A percentile compares a stretch with the other conserved stretches of the same genome.
phyloP scores from a whole-genome alignment of 2,329 filamentous ascomycete species.

The Dactylellina leptospora region DNA sequence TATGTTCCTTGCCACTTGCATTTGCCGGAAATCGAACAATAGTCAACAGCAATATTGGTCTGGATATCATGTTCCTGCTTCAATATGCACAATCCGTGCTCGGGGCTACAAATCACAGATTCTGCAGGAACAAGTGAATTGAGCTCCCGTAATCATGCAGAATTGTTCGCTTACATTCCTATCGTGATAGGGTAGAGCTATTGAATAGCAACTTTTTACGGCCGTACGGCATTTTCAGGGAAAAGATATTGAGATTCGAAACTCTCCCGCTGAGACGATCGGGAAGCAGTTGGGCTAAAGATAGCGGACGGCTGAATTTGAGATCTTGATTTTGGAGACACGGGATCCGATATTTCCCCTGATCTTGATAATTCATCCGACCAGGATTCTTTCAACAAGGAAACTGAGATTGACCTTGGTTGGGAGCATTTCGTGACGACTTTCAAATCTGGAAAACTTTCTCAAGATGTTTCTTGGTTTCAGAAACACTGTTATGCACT shows the following conservation, averaged over 20 bases:
- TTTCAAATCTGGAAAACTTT: no score
- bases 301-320: neutral
- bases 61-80: constrained; percentile 16
- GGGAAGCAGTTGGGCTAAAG: constrained; percentile 12
- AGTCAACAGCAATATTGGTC: constrained; percentile 12
- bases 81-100: constrained; percentile 12
- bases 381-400: no score
- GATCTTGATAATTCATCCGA: no score
- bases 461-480: no score
- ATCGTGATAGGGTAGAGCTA: constrained; percentile 10
- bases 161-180: neutral
- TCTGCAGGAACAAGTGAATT: constrained; percentile 38
- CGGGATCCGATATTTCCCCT: neutral
- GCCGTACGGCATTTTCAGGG: no score
- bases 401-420: no score
- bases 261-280: constrained; percentile 32
- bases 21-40: constrained; percentile 17
- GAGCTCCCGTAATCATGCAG: constrained; percentile 3
- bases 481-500: no score
- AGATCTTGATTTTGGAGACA: neutral
- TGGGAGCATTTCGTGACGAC: no score
- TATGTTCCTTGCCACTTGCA: constrained; percentile 41
- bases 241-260: constrained; percentile 26
- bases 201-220: constrained; percentile 6
- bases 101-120: neutral